Conservation (phyloP, 148 eudicot genomes). For the Talinum fruticosum region DNA sequence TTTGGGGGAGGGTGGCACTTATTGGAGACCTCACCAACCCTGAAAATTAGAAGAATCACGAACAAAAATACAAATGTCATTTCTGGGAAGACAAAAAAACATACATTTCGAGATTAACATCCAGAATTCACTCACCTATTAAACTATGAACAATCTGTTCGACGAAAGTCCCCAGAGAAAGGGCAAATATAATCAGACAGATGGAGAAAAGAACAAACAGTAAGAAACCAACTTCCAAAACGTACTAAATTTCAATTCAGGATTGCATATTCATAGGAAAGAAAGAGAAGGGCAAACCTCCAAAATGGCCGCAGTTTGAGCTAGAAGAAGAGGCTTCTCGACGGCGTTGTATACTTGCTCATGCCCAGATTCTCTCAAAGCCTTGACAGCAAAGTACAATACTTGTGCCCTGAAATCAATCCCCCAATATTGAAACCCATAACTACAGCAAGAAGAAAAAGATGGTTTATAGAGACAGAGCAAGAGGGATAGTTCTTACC, state of each 20-base stretch:
- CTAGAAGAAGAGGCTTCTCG: constrained; percentile 65
- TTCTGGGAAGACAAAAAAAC: neutral
- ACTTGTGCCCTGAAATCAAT: constrained; percentile 64
- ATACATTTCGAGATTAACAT: neutral
- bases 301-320: constrained; percentile 86
- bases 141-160: constrained; percentile 77
- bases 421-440: constrained; percentile 75
- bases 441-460: no score
- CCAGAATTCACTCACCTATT: constrained; percentile 43
- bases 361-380: constrained; percentile 61
- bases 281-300: constrained; percentile 37
- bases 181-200: no score
- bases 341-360: constrained; percentile 81
- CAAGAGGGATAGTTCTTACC: constrained; percentile 33
- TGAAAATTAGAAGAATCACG: constrained; percentile 21
- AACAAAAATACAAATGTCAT: neutral
- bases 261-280: neutral
- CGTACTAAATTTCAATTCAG: neutral
- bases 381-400: constrained; percentile 59
- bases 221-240: neutral
- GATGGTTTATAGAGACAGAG: no score
- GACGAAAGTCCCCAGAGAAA: constrained; percentile 12
- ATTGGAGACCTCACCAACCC: constrained; percentile 96
- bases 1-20: constrained; percentile 86
- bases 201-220: constrained; percentile 9